These are phyloP conservation scores for Zasmidium cellare DNA, from an alignment of 2,329 filamentous ascomycete species.

Conservation along the genomic window DNA sequence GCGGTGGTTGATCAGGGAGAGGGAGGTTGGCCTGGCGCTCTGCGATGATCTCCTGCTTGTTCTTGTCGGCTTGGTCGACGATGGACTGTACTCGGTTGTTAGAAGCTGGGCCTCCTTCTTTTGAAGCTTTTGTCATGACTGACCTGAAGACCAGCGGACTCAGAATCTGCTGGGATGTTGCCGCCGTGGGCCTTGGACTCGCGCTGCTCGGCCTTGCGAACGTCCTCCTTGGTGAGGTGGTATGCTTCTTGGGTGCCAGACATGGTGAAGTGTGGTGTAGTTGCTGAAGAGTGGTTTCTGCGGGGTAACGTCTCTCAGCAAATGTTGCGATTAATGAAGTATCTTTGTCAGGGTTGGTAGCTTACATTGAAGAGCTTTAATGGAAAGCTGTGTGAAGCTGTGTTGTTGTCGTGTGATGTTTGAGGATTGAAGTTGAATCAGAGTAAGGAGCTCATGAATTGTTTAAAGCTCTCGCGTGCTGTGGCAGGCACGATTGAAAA, in stretches of 20 bases:
- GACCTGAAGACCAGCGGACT: conserved; percentile 50
- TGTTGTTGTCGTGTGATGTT: neutral
- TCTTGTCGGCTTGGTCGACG: conserved; percentile 32
- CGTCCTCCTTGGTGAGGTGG: conserved; percentile 51
- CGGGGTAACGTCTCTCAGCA: neutral
- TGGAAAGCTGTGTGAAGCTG: neutral
- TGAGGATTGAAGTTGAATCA: neutral
- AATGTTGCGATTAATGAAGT: neutral
- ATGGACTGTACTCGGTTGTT: conserved; percentile 20
- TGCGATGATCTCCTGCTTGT: conserved; percentile 66
- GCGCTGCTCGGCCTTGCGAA: conserved; percentile 50
- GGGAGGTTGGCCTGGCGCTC: conserved; percentile 71
- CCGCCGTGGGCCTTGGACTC: conserved; percentile 42
- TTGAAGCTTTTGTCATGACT: conserved; percentile 3
- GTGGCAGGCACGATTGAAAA: neutral
- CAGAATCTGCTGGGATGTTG: conserved; percentile 44
- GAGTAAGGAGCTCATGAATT: neutral
- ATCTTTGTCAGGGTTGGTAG: neutral
- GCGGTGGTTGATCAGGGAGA: conserved; percentile 74
- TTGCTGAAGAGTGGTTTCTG: neutral
- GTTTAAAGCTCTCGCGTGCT: neutral
- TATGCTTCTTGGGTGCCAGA: conserved; percentile 42
- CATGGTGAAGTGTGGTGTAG: conserved; percentile 23
- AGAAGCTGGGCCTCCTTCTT: neutral
- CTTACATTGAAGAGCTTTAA: neutral